Base-by-base conservation (phyloP, 176 grass and related monocot species). In the Tillandsia fasciculata region DNA sequence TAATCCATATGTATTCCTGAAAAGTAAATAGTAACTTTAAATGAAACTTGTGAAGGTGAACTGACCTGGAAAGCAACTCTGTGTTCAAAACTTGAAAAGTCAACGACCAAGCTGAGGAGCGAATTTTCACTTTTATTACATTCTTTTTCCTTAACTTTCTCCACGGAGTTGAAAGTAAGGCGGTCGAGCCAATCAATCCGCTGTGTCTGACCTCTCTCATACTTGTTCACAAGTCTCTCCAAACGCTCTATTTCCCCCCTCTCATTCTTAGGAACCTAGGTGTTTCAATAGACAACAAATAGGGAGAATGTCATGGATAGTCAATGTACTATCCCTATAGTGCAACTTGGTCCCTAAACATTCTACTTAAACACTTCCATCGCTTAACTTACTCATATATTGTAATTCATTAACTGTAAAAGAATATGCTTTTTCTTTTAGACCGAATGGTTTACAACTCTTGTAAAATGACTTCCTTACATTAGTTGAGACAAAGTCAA, bases 151-250 rank as follows among this genome's bases (percentile, higher is more conserved):
- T 87, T 93, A 52, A 89, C 77, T 83, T 87, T 84, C 17, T 97
- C 89, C 50, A 92, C 67, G 29, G 94, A 79, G 76, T 86, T 86
- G 71, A 97, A 92, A 63, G 89, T 52, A 76, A 97, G 80, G 68
- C 87, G 89, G 76, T 99, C 94, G 18, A 99, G 72, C 89, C 94
- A 99, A 87, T 93, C 94, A 5, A 99, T 82, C 66, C 82, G 86
- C 0, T 90, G 94, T 82, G 93, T 90, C 74, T 93, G 94, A 10
- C 89, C 94, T 74, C 94, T 87, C 75, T 93, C 94, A 48, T 99
- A 89, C 63, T 90, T 99, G 87, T 99, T 99, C 50, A 90, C 86
- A 56, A 99, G 84, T 57, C 89, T 90, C 75, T 99, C 94, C 63
- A 93, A 61, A 61, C 89, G 82, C 80, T 99, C 94, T 68, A 90